Evolutionary conservation across 208 protist genomes (phyloP).

Genomic region (Leishmania braziliensis): DNA sequence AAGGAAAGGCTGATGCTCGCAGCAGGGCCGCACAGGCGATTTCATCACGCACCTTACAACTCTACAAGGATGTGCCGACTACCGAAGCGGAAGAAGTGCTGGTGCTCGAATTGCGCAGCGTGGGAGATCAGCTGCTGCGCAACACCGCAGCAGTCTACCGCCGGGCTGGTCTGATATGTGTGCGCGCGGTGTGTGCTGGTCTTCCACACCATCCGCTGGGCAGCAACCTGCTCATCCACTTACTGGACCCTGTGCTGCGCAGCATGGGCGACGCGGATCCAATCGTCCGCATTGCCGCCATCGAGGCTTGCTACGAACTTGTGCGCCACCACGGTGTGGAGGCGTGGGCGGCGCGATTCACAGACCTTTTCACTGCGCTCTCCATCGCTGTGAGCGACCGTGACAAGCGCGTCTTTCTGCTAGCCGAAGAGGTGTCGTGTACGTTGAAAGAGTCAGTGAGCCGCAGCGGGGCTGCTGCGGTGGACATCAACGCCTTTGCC

Average conservation of each 20-base stretch:
- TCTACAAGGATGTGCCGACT: constrained; percentile 54
- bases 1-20: constrained; percentile 59
- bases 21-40: constrained; percentile 41
- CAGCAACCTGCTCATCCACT: constrained; percentile 24
- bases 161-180: constrained; percentile 50
- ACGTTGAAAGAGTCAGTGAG: constrained; percentile 56
- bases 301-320: constrained; percentile 67
- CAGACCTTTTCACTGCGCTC: constrained; percentile 58
- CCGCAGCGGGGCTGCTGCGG: constrained; percentile 30
- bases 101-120: constrained; percentile 25
- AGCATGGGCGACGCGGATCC: constrained; percentile 59
- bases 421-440: constrained; percentile 68
- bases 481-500: constrained; percentile 36
- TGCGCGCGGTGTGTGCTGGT: constrained; percentile 50
- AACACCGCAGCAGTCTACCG: constrained; percentile 53
- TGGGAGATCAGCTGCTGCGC: constrained; percentile 48
- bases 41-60: constrained; percentile 33
- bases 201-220: constrained; percentile 35
- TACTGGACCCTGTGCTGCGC: constrained; percentile 42
- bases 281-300: constrained; percentile 65
- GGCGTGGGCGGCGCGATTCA: constrained; percentile 44
- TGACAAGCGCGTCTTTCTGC: constrained; percentile 51
- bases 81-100: constrained; percentile 48
- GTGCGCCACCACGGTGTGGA: constrained; percentile 45
- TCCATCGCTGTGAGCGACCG: constrained; percentile 56